Conservation (phyloP, 768 basidiomycete genomes). For the Hortiboletus flavorubellus region DNA sequence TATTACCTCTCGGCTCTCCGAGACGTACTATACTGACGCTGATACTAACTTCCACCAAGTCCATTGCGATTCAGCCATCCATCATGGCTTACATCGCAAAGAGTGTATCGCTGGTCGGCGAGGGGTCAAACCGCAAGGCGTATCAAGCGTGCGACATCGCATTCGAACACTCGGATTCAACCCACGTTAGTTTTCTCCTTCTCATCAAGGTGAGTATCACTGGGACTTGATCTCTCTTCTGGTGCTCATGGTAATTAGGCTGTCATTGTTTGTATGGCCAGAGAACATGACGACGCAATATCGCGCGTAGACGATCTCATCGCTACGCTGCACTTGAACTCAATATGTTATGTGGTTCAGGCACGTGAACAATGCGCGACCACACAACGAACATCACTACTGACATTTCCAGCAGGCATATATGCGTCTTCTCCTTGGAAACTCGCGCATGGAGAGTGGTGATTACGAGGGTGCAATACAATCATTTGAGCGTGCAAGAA, state of each 20-base stretch:
- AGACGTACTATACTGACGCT: background rate
- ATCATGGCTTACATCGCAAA: background rate
- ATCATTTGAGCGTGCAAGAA: background rate
- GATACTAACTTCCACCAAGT: background rate
- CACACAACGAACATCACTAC: background rate
- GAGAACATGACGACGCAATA: background rate
- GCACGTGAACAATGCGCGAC: background rate
- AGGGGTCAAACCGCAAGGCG: background rate
- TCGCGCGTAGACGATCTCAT: background rate
- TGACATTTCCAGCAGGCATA: background rate
- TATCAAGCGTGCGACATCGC: constrained; percentile 1
- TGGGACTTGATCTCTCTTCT: accelerated
- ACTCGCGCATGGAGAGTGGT: background rate
- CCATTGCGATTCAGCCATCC: background rate
- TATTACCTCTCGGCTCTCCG: background rate
- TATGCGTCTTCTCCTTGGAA: constrained; percentile 2
- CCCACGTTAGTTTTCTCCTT: background rate
- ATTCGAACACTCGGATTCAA: background rate
- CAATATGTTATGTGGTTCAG: background rate
- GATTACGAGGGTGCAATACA: background rate
- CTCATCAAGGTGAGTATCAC: constrained; percentile 1
- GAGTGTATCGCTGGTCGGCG: background rate
- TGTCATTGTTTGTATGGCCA: background rate
- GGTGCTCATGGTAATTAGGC: background rate
- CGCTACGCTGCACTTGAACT: background rate